phyloP scores from a whole-genome alignment of 192 early-diverging fungal genomes.

The Coemansia sp. region DNA sequence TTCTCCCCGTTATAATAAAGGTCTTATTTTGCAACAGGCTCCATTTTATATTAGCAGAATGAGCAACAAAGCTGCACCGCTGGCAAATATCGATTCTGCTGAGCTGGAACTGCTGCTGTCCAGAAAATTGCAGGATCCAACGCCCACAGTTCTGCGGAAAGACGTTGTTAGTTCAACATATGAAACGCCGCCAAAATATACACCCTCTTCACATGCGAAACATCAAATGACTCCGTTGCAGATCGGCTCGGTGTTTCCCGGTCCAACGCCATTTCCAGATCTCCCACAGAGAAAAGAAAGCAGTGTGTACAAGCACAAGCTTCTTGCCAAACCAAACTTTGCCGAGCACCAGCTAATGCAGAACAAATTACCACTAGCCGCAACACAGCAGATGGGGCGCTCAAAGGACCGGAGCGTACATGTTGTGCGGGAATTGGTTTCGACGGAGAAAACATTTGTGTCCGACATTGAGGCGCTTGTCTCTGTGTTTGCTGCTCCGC shows the following conservation, averaged over 20 bases:
- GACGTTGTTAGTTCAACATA: not conserved
- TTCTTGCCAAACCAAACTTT: not conserved
- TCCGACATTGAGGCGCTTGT: slow-evolving; percentile 54
- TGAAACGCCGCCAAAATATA: not conserved
- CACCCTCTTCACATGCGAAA: not conserved
- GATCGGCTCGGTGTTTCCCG: not conserved
- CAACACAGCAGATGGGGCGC: not conserved
- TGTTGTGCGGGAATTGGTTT: slow-evolving; percentile 50
- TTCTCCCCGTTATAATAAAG: no score
- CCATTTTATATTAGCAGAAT: not conserved
- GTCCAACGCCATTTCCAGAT: not conserved
- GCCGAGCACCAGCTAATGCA: not conserved
- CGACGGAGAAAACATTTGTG: slow-evolving; percentile 56
- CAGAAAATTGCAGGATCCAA: slow-evolving; percentile 20
- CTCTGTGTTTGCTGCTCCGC: slow-evolving; percentile 36
- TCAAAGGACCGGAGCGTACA: slow-evolving; percentile 32
- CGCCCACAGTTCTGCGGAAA: slow-evolving; percentile 23
- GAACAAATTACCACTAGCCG: not conserved
- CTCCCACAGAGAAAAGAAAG: slow-evolving; percentile 25
- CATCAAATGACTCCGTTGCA: not conserved
- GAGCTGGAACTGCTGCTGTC: slow-evolving; percentile 33
- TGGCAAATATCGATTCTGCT: slow-evolving; percentile 8
- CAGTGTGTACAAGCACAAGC: slow-evolving; percentile 5
- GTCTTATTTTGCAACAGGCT: no score
- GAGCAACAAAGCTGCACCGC: not conserved